These are phyloP conservation scores for Phytopythium kandeliae DNA, from an alignment of 352 stramenopile genomes.

Conservation along the genomic window DNA sequence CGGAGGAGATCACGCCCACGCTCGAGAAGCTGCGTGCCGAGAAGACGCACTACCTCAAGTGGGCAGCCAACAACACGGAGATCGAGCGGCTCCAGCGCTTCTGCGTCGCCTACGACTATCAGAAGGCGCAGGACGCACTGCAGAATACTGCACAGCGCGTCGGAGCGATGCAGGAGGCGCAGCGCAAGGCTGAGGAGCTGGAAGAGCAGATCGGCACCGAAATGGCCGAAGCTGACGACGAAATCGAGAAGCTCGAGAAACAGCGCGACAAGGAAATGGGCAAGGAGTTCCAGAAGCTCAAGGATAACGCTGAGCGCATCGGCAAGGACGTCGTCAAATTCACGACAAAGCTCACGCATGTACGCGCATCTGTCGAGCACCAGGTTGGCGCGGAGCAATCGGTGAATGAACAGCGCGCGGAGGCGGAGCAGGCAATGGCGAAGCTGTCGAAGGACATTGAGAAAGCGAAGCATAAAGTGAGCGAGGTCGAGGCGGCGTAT, in stretches of 20 bases:
- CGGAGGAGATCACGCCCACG: slow-evolving; percentile 98
- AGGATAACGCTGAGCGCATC: slow-evolving; percentile 74
- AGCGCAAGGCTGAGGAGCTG: slow-evolving; percentile 61
- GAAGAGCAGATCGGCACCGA: slow-evolving; percentile 51
- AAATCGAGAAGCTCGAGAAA: slow-evolving; percentile 79
- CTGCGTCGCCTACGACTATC: slow-evolving; percentile 95
- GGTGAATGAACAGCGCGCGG: slow-evolving; percentile 64
- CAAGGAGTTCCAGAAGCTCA: slow-evolving; percentile 77
- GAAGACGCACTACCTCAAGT: slow-evolving; percentile 98
- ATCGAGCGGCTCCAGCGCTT: slow-evolving; percentile 97
- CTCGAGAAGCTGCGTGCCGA: slow-evolving; percentile 97
- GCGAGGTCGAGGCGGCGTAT: slow-evolving; percentile 39
- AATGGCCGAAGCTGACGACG: slow-evolving; percentile 74
- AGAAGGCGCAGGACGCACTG: slow-evolving; percentile 85
- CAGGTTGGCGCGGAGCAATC: slow-evolving; percentile 52
- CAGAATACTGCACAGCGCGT: slow-evolving; percentile 86
- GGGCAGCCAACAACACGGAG: slow-evolving; percentile 97
- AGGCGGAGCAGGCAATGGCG: slow-evolving; percentile 69
- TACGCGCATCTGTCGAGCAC: slow-evolving; percentile 61
- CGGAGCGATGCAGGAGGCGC: slow-evolving; percentile 81
- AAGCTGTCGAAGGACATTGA: slow-evolving; percentile 84
- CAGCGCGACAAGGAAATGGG: slow-evolving; percentile 81
- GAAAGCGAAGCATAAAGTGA: slow-evolving; percentile 57
- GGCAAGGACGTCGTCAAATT: slow-evolving; percentile 83
- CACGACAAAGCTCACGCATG: slow-evolving; percentile 75